These are phyloP conservation scores for Eragrostis curvula DNA, from an alignment of 176 grass and related monocot genomes.

Conservation along the genomic window DNA sequence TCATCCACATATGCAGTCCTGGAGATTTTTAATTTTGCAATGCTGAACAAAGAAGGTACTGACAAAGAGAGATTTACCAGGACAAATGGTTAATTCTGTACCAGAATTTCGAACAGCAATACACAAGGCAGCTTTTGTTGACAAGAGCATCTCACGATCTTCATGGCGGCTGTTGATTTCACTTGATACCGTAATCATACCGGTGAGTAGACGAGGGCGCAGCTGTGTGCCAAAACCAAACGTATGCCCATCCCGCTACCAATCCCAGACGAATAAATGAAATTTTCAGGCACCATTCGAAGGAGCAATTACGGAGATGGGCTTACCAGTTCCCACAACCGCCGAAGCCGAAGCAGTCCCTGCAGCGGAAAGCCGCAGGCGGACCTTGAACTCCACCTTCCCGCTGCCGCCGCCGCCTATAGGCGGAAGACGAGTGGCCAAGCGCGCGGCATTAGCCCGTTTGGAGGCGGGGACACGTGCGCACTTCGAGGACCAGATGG, in stretches of 20 bases:
- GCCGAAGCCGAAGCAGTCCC: background rate
- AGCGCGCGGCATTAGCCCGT: background rate
- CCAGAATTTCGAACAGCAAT: background rate
- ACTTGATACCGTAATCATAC: background rate
- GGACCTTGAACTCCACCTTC: background rate
- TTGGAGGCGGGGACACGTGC: no score
- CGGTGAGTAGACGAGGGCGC: background rate
- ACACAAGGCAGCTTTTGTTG: background rate
- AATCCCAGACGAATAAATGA: background rate
- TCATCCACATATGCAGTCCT: background rate
- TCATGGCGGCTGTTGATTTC: background rate
- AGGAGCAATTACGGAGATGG: background rate
- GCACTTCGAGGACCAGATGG: background rate
- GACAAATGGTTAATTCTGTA: background rate
- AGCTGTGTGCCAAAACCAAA: background rate
- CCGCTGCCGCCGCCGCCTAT: background rate
- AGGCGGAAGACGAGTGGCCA: background rate
- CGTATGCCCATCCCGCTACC: background rate
- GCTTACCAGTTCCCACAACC: constrained; percentile 11
- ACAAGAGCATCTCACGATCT: background rate
- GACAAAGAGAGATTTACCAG: background rate
- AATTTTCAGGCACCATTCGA: background rate
- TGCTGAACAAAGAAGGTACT: background rate
- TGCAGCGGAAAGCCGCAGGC: background rate
- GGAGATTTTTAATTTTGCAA: background rate